Percentiles rank a stretch among this genome's conserved stretches.
phyloP scores from a whole-genome alignment of 2,329 filamentous ascomycete species.

The Colletotrichum tofieldiae region DNA sequence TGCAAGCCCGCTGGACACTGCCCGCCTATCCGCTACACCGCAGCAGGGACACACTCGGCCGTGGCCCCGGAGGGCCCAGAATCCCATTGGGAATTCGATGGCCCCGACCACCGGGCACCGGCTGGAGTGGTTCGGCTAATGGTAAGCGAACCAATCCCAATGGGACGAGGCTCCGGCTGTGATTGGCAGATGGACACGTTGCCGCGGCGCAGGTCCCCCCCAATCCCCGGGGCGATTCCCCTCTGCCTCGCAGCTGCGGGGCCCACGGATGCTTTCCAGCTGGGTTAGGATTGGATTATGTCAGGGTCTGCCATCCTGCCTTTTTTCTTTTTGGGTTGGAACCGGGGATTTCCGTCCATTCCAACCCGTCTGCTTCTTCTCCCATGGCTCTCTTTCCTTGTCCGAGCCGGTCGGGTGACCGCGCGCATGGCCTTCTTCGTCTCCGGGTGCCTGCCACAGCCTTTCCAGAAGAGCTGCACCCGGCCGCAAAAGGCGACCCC shows the following conservation, averaged over 20 bases:
- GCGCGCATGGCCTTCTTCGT: not conserved
- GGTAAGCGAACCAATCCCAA: constrained; percentile 39
- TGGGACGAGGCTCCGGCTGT: not conserved
- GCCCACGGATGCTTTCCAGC: not conserved
- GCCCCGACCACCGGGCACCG: constrained; percentile 5
- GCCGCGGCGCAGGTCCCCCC: constrained; percentile 12
- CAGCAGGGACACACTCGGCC: not conserved
- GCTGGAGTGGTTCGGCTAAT: not conserved
- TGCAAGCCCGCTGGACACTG: not conserved
- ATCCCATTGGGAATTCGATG: not conserved
- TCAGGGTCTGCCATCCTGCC: constrained; percentile 16
- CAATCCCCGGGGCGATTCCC: too few relatives aligned
- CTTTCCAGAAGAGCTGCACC: not conserved
- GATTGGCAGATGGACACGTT: not conserved
- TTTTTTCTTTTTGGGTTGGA: not conserved
- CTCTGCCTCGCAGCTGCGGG: constrained; percentile 17
- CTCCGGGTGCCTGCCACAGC: not conserved
- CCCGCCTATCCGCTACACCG: constrained; percentile 6
- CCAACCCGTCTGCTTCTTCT: too few relatives aligned
- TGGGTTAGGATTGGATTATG: not conserved
- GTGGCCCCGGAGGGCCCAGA: not conserved
- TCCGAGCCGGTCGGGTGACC: too few relatives aligned
- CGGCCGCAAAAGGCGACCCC: not conserved
- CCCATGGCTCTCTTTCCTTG: too few relatives aligned
- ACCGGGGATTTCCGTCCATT: too few relatives aligned